Base-by-base conservation (phyloP, 176 grass and related monocot species). In the Oryza coarctata region DNA sequence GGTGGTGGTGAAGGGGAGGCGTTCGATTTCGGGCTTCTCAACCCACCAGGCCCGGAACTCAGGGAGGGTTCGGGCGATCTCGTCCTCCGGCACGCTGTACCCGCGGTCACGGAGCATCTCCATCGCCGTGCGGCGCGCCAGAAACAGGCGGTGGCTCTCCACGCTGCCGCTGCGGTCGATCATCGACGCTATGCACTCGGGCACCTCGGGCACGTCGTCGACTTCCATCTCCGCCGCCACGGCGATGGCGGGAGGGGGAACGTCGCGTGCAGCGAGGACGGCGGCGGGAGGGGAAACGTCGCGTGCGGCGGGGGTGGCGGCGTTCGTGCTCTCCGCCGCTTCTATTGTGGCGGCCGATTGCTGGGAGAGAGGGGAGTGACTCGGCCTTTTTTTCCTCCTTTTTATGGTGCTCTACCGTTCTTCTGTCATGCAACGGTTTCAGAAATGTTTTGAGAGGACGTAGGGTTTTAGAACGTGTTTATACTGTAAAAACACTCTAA, bases 71-170 rank as follows among this genome's bases (percentile, higher is more conserved):
- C 87, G 80, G 25, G 85, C 65, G 73, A 95, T 65, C 36, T 90
- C 87, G 14, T 31, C 64, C 66, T 90, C 86, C 41, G 72, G 68
- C 20, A 98, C 84, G 47, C 14, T 28, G 79, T 91, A 91, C 45
- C 90, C 88, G 26, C 95, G 95, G 82, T 98, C 92, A 15, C 88
- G 90, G 30, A 98, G 86, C 92, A 98, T 98, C 88, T 98, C 92
- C 65, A 95, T 79, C 52, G 81, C 82, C 60, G 95, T 98, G 20
- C 92, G 95, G 25, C 88, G 90, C 71, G 90, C 95, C 65, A 95
- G 88, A 89, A 95, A 98, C 64, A 93, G 87, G 29, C 92, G 96
- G 64, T 84, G 73, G 73, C 85, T 91, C 79, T 98, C 95, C 63
- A 88, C 76, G 74, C 78, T 80, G 40, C 85, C 95, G 18, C 43